Evolutionary conservation across 108 stramenopile species (phyloP).

Genomic region (Epipyxis sp.): DNA sequence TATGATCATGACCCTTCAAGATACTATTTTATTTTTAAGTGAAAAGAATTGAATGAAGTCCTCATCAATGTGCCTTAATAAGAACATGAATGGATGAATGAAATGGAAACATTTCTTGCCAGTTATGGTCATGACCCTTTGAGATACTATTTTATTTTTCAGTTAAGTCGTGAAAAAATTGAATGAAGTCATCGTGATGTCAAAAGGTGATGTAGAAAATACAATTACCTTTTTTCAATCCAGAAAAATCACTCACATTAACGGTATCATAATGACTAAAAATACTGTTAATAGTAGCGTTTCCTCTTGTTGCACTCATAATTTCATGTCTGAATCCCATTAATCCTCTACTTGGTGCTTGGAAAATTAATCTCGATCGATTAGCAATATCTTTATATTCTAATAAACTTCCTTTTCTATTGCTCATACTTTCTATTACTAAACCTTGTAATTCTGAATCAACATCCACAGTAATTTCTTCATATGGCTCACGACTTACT

Average conservation of each 20-base stretch:
- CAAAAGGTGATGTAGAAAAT: too few relatives aligned
- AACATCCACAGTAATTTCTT: conserved; percentile 26
- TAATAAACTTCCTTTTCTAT: conserved; percentile 10
- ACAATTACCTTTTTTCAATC: neutral
- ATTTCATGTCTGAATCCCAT: conserved; percentile 31
- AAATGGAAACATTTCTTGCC: too few relatives aligned
- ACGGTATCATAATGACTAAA: conserved; percentile 27
- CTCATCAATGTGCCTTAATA: too few relatives aligned
- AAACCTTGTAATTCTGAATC: conserved; percentile 18
- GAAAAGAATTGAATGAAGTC: too few relatives aligned
- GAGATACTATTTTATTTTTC: too few relatives aligned
- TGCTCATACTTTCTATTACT: conserved; percentile 24
- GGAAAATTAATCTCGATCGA: conserved; percentile 14
- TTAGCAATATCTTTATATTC: conserved; percentile 17
- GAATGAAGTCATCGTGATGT: too few relatives aligned
- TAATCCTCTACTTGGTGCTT: conserved; percentile 5
- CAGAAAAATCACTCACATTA: neutral
- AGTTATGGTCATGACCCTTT: too few relatives aligned
- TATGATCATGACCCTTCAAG: too few relatives aligned
- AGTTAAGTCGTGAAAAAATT: too few relatives aligned
- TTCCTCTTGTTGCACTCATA: conserved; percentile 6
- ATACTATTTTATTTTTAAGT: too few relatives aligned
- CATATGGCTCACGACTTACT: conserved; percentile 18
- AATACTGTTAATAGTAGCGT: conserved; percentile 9
- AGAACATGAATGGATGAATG: too few relatives aligned